A percentile compares a stretch with the other conserved stretches of the same genome.
These are phyloP conservation scores for Aspergillus hortae DNA, from an alignment of 2,329 filamentous ascomycete genomes.

Conservation along the genomic window DNA sequence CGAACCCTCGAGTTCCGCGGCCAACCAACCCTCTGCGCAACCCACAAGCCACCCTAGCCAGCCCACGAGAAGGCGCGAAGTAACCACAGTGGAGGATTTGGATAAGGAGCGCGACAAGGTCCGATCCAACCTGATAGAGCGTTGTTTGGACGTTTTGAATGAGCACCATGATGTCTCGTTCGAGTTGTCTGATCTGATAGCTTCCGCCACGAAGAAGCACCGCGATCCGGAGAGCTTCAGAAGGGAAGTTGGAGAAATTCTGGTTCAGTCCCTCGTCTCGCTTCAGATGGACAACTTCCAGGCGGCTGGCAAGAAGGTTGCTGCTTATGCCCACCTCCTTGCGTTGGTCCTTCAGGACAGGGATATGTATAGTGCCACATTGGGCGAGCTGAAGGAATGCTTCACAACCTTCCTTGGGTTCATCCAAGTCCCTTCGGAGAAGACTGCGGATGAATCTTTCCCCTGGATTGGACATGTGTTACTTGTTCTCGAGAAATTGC, in stretches of 20 bases:
- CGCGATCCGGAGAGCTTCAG: conserved; percentile 57
- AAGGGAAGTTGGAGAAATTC: conserved; percentile 73
- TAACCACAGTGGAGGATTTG: conserved; percentile 68
- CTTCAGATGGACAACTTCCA: conserved; percentile 56
- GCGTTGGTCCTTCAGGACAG: conserved; percentile 82
- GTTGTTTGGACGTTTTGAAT: conserved; percentile 84
- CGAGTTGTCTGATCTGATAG: conserved; percentile 83
- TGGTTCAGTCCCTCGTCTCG: conserved; percentile 78
- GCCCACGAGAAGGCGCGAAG: conserved; percentile 27
- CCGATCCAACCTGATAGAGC: conserved; percentile 76
- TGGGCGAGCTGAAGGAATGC: conserved; percentile 71
- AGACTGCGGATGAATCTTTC: conserved; percentile 72
- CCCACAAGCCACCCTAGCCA: conserved; percentile 21
- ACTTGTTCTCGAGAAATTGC: conserved; percentile 80
- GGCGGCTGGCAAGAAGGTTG: conserved; percentile 65
- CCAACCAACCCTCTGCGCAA: conserved; percentile 17
- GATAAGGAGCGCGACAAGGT: conserved; percentile 71
- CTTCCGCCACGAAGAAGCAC: conserved; percentile 63
- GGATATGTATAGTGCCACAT: conserved; percentile 72
- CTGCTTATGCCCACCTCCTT: conserved; percentile 87
- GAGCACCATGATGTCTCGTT: conserved; percentile 85
- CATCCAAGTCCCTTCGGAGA: conserved; percentile 63
- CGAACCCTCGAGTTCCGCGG: conserved; percentile 20
- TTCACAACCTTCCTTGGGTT: conserved; percentile 74
- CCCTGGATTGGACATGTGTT: conserved; percentile 91